Evolutionary conservation across 2,329 filamentous ascomycete species (phyloP).

Genomic region (Escovopsis sp.): DNA sequence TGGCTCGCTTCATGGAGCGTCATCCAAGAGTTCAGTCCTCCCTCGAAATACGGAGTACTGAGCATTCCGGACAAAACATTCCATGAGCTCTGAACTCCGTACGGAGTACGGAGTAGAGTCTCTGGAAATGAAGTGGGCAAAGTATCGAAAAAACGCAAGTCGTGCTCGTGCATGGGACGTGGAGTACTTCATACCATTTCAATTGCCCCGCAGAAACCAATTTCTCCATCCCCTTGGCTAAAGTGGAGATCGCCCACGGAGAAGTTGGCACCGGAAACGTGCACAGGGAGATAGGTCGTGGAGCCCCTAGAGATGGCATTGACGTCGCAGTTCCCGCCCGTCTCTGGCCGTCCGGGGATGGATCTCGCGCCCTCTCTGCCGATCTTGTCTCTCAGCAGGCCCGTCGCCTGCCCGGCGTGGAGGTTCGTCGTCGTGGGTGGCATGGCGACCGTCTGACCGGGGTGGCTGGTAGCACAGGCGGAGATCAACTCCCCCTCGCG

Average conservation of each 20-base stretch:
- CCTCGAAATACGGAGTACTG: too few relatives aligned
- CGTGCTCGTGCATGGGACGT: too few relatives aligned
- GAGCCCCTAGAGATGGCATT: slow-evolving; percentile 69
- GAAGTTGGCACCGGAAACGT: slow-evolving; percentile 77
- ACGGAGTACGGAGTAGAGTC: too few relatives aligned
- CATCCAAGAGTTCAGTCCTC: too few relatives aligned
- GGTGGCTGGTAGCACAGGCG: slow-evolving; percentile 37
- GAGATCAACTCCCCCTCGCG: slow-evolving; percentile 70
- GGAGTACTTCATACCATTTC: slow-evolving; percentile 45
- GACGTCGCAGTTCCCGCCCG: slow-evolving; percentile 72
- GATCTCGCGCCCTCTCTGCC: slow-evolving; percentile 69
- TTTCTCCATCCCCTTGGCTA: slow-evolving; percentile 71
- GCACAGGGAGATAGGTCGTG: slow-evolving; percentile 77
- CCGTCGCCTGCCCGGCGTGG: slow-evolving; percentile 53
- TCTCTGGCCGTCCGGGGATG: slow-evolving; percentile 69
- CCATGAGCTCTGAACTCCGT: too few relatives aligned
- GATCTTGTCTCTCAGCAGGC: slow-evolving; percentile 46
- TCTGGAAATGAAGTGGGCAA: too few relatives aligned
- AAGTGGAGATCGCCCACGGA: slow-evolving; percentile 82
- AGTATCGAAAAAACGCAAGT: too few relatives aligned
- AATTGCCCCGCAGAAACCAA: slow-evolving; percentile 78
- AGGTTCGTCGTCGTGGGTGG: slow-evolving; percentile 57
- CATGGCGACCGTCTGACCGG: slow-evolving; percentile 54
- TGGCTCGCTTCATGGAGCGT: too few relatives aligned
- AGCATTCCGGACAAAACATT: too few relatives aligned